These are phyloP conservation scores for Mikania micrantha DNA, from an alignment of 129 eudicot species.

Conservation along the genomic window DNA sequence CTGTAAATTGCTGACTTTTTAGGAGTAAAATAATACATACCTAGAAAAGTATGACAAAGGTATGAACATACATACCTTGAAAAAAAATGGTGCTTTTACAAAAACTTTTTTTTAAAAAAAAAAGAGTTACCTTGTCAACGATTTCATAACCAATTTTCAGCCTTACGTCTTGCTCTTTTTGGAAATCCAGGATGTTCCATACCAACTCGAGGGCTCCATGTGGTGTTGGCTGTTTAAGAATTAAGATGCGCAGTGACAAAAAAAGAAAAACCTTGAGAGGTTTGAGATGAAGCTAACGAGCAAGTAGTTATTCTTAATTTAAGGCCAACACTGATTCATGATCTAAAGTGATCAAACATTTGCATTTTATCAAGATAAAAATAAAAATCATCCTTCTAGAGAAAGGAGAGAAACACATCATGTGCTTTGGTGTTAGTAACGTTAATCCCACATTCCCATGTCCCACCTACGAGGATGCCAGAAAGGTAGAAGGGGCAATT, in stretches of 20 bases:
- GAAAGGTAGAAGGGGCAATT: not conserved
- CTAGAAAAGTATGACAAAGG: too few species aligned
- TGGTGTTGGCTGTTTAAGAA: conserved; percentile 42
- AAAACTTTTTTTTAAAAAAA: too few species aligned
- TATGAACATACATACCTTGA: too few species aligned
- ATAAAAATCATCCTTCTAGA: not conserved
- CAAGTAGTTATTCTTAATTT: not conserved
- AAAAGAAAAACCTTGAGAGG: not conserved
- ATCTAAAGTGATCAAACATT: not conserved
- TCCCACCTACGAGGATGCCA: not conserved
- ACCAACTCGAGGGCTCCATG: conserved; percentile 74
- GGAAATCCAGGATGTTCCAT: conserved; percentile 69
- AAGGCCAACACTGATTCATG: not conserved
- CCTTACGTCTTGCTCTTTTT: conserved; percentile 75
- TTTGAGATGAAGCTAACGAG: not conserved
- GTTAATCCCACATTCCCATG: too few species aligned
- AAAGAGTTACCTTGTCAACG: conserved; percentile 75
- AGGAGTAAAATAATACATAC: too few species aligned
- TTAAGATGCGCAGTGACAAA: not conserved
- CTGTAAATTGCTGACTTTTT: too few species aligned
- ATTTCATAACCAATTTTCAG: conserved; percentile 77
- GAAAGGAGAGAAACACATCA: not conserved
- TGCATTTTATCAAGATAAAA: not conserved
- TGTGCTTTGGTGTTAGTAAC: too few species aligned
- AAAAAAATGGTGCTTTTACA: too few species aligned